Conservation (phyloP, 371 early-diverging fungal species). For the Mucor saturninus region DNA sequence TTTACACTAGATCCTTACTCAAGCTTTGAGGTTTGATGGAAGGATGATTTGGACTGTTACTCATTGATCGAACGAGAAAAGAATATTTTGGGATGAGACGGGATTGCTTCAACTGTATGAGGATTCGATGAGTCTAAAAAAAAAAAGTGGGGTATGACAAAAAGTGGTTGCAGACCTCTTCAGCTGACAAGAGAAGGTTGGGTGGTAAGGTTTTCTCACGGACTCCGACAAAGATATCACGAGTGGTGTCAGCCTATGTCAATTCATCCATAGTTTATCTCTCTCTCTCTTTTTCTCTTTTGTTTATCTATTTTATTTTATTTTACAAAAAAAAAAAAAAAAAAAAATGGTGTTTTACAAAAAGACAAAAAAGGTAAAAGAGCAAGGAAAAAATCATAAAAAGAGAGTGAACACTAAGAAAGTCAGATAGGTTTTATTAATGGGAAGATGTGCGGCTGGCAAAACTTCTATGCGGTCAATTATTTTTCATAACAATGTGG, state of each 20-base stretch:
- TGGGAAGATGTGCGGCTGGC: slow-evolving; percentile 95
- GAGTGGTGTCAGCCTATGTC: slow-evolving; percentile 23
- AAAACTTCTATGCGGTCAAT: slow-evolving; percentile 98
- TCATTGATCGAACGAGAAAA: too few species aligned
- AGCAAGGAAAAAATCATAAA: background rate
- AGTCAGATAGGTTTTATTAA: slow-evolving; percentile 62
- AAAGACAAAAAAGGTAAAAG: slow-evolving; percentile 18
- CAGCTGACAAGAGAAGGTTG: too few species aligned
- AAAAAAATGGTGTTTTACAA: slow-evolving; percentile 11
- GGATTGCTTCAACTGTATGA: too few species aligned
- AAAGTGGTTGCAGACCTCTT: too few species aligned
- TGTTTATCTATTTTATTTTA: background rate
- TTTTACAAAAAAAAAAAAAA: background rate
- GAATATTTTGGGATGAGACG: too few species aligned
- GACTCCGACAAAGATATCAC: slow-evolving; percentile 21
- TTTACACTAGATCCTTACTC: too few species aligned
- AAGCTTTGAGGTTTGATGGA: too few species aligned
- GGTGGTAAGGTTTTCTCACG: too few species aligned
- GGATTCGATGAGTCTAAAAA: too few species aligned
- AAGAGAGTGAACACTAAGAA: background rate
- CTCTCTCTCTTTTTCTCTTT: slow-evolving; percentile 3
- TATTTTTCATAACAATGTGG: slow-evolving; percentile 96
- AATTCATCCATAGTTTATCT: background rate
- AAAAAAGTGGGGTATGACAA: too few species aligned
- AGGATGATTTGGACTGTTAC: too few species aligned